Conservation (phyloP, 2,329 filamentous ascomycete genomes). For the Chrysoporthe puriensis region DNA sequence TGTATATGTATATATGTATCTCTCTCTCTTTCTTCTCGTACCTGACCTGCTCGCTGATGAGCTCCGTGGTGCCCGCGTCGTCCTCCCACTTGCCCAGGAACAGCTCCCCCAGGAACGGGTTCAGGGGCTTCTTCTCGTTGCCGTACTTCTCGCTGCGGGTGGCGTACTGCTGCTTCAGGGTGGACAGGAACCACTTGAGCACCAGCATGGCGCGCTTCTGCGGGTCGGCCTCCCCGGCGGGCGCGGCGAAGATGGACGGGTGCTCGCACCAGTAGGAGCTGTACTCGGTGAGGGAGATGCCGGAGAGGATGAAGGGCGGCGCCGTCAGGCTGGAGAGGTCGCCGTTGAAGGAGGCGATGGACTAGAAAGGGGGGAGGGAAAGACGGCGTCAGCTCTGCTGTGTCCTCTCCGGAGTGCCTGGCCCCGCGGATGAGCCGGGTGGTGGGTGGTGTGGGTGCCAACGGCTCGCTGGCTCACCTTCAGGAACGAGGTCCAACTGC, state of each 20-base stretch:
- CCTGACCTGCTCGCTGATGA: conserved; percentile 94
- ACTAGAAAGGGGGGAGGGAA: conserved; percentile 45
- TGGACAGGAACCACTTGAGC: conserved; percentile 95
- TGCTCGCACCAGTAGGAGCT: conserved; percentile 84
- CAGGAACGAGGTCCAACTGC: conserved; percentile 57
- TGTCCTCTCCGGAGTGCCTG: too few relatives aligned
- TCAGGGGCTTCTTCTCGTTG: conserved; percentile 96
- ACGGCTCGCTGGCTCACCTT: conserved; percentile 44
- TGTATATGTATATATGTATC: too few relatives aligned
- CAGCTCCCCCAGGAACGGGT: conserved; percentile 93
- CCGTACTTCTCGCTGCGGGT: conserved; percentile 77
- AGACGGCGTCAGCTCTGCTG: background rate
- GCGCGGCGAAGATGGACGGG: conserved; percentile 77
- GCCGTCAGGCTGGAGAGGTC: conserved; percentile 81
- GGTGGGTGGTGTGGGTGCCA: too few relatives aligned
- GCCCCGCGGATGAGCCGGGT: too few relatives aligned
- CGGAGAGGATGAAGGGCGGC: conserved; percentile 80
- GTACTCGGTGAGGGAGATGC: conserved; percentile 78
- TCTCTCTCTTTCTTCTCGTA: conserved; percentile 36
- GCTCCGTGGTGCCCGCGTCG: conserved; percentile 76
- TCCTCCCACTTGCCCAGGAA: conserved; percentile 93
- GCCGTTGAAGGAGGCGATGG: conserved; percentile 80
- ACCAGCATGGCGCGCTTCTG: conserved; percentile 83
- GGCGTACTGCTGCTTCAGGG: conserved; percentile 83
- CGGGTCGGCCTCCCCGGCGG: conserved; percentile 76